A percentile compares a stretch with the other conserved stretches of the same genome.
Conservation (phyloP, 108 stramenopile genomes). For the Pseudonitzschia pungens region DNA sequence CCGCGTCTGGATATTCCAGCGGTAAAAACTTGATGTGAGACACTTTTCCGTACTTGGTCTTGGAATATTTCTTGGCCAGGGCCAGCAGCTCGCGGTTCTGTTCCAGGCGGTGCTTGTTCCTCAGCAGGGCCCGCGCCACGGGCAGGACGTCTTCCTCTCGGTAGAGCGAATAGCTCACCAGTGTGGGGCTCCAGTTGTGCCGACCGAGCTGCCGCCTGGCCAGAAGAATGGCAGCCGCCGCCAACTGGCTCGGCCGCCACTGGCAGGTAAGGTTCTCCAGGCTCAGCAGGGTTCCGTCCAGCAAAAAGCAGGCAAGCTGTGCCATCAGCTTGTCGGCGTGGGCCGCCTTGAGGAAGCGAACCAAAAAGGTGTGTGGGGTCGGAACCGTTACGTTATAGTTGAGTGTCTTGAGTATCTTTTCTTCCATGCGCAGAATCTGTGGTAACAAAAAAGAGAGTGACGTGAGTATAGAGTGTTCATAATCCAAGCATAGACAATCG, state of each 20-base stretch:
- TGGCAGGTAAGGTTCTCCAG: slow-evolving; percentile 65
- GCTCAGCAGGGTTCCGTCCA: slow-evolving; percentile 90
- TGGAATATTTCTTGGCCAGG: slow-evolving; percentile 19
- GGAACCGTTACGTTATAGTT: slow-evolving; percentile 87
- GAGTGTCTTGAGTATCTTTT: slow-evolving; percentile 79
- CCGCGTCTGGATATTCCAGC: not conserved
- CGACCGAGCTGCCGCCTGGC: slow-evolving; percentile 75
- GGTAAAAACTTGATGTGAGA: slow-evolving; percentile 2
- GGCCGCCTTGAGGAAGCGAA: slow-evolving; percentile 91
- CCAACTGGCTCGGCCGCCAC: slow-evolving; percentile 86
- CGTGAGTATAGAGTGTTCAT: not conserved
- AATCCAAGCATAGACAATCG: not conserved
- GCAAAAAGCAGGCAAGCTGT: slow-evolving; percentile 82
- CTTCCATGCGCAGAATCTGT: slow-evolving; percentile 90
- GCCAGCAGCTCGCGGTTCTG: slow-evolving; percentile 10
- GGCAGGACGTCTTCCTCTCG: slow-evolving; percentile 71
- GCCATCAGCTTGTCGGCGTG: slow-evolving; percentile 84
- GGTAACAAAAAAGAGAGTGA: not conserved
- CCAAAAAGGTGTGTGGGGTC: slow-evolving; percentile 88
- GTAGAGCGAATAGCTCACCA: slow-evolving; percentile 81
- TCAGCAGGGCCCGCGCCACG: slow-evolving; percentile 67
- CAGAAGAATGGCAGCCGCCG: slow-evolving; percentile 86
- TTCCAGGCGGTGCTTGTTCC: not conserved
- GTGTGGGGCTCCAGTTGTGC: slow-evolving; percentile 86
- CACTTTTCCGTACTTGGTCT: slow-evolving; percentile 17